Base-by-base conservation (phyloP, 176 grass and related monocot species). In the Oryza glaberrima region DNA sequence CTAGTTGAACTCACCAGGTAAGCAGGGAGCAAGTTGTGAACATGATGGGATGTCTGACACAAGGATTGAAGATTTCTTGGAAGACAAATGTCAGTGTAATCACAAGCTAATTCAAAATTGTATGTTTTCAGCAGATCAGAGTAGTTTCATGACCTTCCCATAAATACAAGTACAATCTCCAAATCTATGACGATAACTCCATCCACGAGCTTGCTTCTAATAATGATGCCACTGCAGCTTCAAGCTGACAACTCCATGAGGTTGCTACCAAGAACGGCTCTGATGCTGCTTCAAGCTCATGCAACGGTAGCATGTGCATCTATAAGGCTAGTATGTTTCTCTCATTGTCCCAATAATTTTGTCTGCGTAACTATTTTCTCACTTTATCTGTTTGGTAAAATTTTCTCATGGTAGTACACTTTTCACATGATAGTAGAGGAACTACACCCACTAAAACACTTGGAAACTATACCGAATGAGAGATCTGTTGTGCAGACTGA, bases 381-480 rank as follows among this genome's bases (percentile, higher is more conserved):
- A 69, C 12, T 32, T 35, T 25, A 76, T 69, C 16, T 68, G 69
- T 85, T 63, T 23, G 7, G 58, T 63, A n/a, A 60, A 60, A 60
- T 60, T 60, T 60, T 60, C 56, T 60, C 56, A 23, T 23, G n/a
- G n/a, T 77, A 65, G n/a, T 77, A 65, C 36, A 80, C 69, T 69
- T 60, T 82, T 61, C 48, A 83, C 69, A 90, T 11, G 8, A 69
- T 70, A 63, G 17, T 86, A 83, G 60, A 86, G 52, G 44, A 64
- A 82, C 51, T 64, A 82, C 81, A 82, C 19, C 58, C 58, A 19
- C 30, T 69, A 54, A 79, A 69, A 80, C 54, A 83, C 30, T 70
- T 82, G n/a, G 69, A 80, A 49, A 16, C 84, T 90, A 90, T 83
- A 87, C 75, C 49, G 75, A 87, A 80, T 87, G 40, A 70, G 80